Evolutionary conservation across 352 stramenopile genomes (phyloP).

Genomic region (Phytophthora pistaciae): DNA sequence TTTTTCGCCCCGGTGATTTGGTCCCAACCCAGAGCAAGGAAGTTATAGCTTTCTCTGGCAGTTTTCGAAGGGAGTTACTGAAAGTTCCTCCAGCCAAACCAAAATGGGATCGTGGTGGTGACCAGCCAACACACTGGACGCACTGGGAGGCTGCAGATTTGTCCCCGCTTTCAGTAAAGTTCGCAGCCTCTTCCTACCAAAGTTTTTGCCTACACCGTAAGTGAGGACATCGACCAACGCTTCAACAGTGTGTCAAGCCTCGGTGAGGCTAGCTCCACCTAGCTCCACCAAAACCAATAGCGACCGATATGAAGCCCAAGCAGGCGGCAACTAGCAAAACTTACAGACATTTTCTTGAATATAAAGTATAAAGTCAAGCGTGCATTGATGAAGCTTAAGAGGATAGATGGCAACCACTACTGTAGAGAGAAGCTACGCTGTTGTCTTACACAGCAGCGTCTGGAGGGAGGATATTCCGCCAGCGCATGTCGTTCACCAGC

Average conservation of each 20-base stretch:
- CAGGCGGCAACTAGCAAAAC: not conserved
- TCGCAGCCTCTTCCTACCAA: conserved; percentile 13
- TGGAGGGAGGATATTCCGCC: conserved; percentile 47
- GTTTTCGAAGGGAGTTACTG: conserved; percentile 24
- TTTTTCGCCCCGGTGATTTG: conserved; percentile 3
- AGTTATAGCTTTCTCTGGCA: not conserved
- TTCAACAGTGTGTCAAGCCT: not conserved
- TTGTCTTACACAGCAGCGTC: conserved; percentile 37
- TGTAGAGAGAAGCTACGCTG: not conserved
- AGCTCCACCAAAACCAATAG: not conserved
- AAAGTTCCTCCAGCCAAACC: conserved; percentile 23
- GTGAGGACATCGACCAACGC: not conserved
- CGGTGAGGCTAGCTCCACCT: too few relatives aligned
- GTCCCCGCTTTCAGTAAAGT: conserved; percentile 8
- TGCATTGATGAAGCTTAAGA: not conserved
- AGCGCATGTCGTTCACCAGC: conserved; percentile 58
- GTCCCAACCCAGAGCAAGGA: not conserved
- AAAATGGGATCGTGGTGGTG: conserved; percentile 27
- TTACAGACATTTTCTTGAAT: not conserved
- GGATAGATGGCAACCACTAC: not conserved
- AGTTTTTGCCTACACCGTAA: not conserved
- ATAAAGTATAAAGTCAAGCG: not conserved
- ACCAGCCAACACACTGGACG: conserved; percentile 19
- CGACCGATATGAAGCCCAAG: not conserved
- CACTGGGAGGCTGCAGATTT: conserved; percentile 18